Percentiles rank a stretch among this genome's conserved stretches.
Evolutionary conservation across 2,329 filamentous ascomycete genomes (phyloP).

Genomic region (Aspergillus sp.): DNA sequence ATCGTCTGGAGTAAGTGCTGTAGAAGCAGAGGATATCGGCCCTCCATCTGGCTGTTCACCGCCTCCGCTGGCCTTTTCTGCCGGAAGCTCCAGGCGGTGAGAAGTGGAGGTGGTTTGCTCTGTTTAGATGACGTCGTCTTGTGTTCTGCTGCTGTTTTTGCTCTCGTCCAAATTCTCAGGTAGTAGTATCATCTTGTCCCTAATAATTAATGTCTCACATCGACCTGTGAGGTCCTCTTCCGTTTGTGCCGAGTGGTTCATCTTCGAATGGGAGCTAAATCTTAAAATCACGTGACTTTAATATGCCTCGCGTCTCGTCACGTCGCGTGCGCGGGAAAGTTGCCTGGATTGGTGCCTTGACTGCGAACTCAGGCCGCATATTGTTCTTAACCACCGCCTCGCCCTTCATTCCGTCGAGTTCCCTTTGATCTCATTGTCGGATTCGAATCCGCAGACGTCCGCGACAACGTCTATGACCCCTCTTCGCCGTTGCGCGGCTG

Average conservation of each 20-base stretch:
- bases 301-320: constrained; percentile 21
- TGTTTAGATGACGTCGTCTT: neutral
- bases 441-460: neutral
- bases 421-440: neutral
- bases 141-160: neutral
- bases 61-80: neutral
- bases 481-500: constrained; percentile 8
- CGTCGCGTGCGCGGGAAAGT: constrained; percentile 16
- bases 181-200: too few relatives aligned
- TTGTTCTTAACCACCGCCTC: neutral
- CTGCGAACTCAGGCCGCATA: neutral
- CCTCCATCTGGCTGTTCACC: neutral
- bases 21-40: too few relatives aligned
- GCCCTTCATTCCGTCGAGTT: neutral
- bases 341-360: constrained; percentile 11
- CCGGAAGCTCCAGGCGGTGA: neutral
- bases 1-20: too few relatives aligned
- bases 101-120: neutral
- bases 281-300: constrained; percentile 20
- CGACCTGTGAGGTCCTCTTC: too few relatives aligned
- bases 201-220: too few relatives aligned
- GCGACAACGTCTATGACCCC: constrained; percentile 16
- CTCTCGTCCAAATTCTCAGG: neutral
- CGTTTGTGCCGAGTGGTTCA: too few relatives aligned
- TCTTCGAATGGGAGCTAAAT: too few relatives aligned